Evolutionary conservation across 768 basidiomycete genomes (phyloP), one percentile per base, ranked within the genome.

Genomic region (Cyclocybe aegerita): DNA sequence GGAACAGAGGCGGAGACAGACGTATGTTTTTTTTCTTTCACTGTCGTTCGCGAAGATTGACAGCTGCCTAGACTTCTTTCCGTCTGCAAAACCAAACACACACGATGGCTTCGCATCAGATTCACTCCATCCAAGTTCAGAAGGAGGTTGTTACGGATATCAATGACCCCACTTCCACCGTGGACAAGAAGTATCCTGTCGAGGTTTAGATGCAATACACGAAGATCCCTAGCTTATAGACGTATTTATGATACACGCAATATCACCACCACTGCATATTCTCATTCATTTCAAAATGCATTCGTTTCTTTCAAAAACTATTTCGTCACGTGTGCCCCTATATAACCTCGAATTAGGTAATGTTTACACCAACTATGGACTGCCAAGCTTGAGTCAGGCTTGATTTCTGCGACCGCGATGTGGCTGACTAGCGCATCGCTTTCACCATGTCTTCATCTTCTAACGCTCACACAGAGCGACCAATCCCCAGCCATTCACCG

Each of bases 1-100:
- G 60, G 60, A 12, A 58, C 65, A 30, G 63, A 69, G 38, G 68
- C 62, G 8, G 70, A 69, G 9, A 55, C 62, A 36, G 62, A 61
- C 12, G 69, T 66, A 54, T 54, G 50, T 31, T 48, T 51, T 10
- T 38, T 11, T 67, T 63, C 11, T 68, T 23, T 34, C n/a, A 16
- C 11, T 8, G 4, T 46, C 15, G 38, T 23, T 17, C 12, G 9
- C 11, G 33, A 31, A 14, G n/a, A 12, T 2, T 23, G 9, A 10
- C 30, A 31, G 12, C 36, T 14, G 36, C 9, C 33, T 12, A 43
- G 12, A 12, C 15, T 33, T 9, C 15, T 4, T 66, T 62, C 57
- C 61, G 67, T n/a, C 59, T 69, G 62, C 60, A 64, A 35, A 55
- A 59, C 31, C 62, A 62, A 38, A 53, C 56, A 3, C 52, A 55